phyloP scores from a whole-genome alignment of 2,329 filamentous ascomycete species.

The Fusarium newnesense region DNA sequence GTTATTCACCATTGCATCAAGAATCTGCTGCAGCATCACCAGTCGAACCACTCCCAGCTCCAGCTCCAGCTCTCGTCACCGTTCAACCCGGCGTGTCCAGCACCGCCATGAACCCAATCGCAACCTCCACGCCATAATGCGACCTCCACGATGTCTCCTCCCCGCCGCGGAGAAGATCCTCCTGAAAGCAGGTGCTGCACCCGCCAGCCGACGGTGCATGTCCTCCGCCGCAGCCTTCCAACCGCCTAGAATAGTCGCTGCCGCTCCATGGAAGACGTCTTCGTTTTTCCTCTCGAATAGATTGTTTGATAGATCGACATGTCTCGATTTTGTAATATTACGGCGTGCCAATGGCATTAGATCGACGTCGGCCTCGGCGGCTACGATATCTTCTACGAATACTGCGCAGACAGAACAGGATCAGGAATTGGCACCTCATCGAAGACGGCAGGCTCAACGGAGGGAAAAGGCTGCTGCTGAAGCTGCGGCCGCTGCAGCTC shows the following conservation, averaged over 20 bases:
- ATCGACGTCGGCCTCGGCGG: conserved; percentile 40
- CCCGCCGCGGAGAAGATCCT: conserved; percentile 46
- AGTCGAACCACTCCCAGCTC: conserved; percentile 40
- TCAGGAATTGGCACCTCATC: conserved; percentile 47
- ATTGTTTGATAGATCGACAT: conserved; percentile 50
- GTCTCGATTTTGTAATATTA: conserved; percentile 49
- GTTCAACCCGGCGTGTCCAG: conserved; percentile 24
- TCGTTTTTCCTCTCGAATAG: conserved; percentile 52
- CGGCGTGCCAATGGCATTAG: conserved; percentile 44
- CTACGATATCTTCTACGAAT: conserved; percentile 30
- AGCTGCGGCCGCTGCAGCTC: conserved; percentile 31
- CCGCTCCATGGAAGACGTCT: conserved; percentile 28
- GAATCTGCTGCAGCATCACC: conserved; percentile 26
- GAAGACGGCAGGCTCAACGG: conserved; percentile 48
- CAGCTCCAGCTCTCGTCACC: conserved; percentile 4
- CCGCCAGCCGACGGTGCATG: conserved; percentile 44
- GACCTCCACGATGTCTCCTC: conserved; percentile 47
- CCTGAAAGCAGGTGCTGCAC: conserved; percentile 33
- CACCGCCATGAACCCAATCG: conserved; percentile 43
- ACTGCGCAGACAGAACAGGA: conserved; percentile 32
- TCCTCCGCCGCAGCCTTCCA: conserved; percentile 43
- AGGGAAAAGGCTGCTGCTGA: conserved; percentile 39
- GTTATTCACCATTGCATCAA: conserved; percentile 24
- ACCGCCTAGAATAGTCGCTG: conserved; percentile 37
- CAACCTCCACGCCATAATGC: conserved; percentile 47